A percentile compares a stretch with the other conserved stretches of the same genome.
Conservation (phyloP, 2,329 filamentous ascomycete genomes). For the Anthostomella pinea region DNA sequence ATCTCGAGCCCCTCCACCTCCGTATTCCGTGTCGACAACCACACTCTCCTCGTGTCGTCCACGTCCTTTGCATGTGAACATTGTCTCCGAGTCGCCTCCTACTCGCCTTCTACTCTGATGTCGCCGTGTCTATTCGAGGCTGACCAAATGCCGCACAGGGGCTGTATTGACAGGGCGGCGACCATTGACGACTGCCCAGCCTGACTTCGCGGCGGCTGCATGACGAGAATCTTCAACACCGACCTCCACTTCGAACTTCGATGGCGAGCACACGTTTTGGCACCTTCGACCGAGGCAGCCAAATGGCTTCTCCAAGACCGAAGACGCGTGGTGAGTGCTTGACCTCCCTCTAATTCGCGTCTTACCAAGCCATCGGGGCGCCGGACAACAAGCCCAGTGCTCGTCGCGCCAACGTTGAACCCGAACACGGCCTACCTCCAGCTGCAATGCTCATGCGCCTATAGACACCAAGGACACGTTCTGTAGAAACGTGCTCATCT, state of each 20-base stretch:
- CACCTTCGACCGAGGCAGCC: conserved; percentile 31
- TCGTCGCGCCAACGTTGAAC: too few relatives aligned
- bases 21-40: too few relatives aligned
- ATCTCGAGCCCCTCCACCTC: background rate
- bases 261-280: conserved; percentile 34
- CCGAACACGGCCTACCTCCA: too few relatives aligned
- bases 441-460: conserved; percentile 6
- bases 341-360: conserved; percentile 15
- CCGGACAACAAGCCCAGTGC: too few relatives aligned
- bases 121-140: conserved; percentile 5
- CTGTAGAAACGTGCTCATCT: conserved; percentile 90
- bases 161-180: conserved; percentile 24
- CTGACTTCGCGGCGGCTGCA: conserved; percentile 17
- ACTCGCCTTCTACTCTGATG: conserved; percentile 6
- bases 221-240: conserved; percentile 13
- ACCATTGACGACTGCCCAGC: conserved; percentile 18
- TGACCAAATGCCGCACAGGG: conserved; percentile 8
- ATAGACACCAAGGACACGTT: conserved; percentile 83
- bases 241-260: conserved; percentile 9
- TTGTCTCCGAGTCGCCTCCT: background rate
- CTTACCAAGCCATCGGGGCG: too few relatives aligned
- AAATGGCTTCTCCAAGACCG: conserved; percentile 35
- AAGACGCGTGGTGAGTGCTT: conserved; percentile 34
- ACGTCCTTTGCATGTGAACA: background rate
- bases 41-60: background rate